Conservation (phyloP, 1,139 yeast genomes). For the Geotrichum klebahnii region DNA sequence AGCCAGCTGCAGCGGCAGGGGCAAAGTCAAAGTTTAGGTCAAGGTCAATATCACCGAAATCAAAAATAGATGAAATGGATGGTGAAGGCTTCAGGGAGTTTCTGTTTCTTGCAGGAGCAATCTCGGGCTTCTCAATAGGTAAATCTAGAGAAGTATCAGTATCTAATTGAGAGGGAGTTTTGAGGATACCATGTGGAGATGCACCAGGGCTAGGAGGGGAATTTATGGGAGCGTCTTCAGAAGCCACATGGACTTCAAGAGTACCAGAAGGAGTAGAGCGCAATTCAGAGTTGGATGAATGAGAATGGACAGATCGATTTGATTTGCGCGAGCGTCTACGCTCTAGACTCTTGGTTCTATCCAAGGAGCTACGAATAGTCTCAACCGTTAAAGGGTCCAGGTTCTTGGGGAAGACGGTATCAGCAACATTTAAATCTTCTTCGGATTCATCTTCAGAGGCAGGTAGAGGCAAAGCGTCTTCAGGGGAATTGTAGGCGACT, state of each 20-base stretch:
- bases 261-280: constrained; percentile 33
- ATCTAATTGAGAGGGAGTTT: too few species aligned
- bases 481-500: constrained; percentile 7
- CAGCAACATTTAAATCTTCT: constrained; percentile 31
- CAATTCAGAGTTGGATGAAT: constrained; percentile 20
- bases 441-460: constrained; percentile 24
- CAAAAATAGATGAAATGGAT: background rate
- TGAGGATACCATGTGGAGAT: constrained; percentile 31
- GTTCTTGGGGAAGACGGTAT: constrained; percentile 40
- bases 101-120: too few species aligned
- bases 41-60: constrained; percentile 2
- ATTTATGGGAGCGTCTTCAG: constrained; percentile 12
- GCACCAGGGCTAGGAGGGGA: constrained; percentile 18
- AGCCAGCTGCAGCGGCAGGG: constrained; percentile 4
- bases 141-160: too few species aligned
- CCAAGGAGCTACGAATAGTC: constrained; percentile 38
- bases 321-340: constrained; percentile 37
- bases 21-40: constrained; percentile 18
- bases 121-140: too few species aligned
- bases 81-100: too few species aligned
- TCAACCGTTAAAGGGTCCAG: constrained; percentile 38
- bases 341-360: constrained; percentile 38
- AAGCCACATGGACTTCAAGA: constrained; percentile 32
- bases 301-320: constrained; percentile 20
- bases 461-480: constrained; percentile 7